Percentiles rank a stretch among this genome's conserved stretches.
phyloP scores from a whole-genome alignment of 306 rosid genomes.

The Pyrus bretschneideri region DNA sequence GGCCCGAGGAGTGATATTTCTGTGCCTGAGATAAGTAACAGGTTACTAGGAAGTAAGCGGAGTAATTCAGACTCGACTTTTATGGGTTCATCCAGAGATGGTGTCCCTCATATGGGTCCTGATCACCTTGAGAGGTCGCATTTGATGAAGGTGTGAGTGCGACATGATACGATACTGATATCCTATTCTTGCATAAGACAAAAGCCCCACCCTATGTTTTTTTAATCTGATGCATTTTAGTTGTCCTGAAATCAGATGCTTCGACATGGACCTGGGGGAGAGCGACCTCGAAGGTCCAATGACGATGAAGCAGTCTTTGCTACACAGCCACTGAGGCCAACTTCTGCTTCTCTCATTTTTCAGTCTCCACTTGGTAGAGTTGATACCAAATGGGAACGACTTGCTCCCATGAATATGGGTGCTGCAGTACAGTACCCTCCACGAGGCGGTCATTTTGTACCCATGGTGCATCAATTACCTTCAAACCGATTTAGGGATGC shows the following conservation, averaged over 20 bases:
- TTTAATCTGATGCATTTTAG: constrained; percentile 11
- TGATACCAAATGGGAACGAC: constrained; percentile 62
- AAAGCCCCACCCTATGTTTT: not conserved
- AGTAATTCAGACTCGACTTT: constrained; percentile 74
- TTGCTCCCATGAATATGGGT: constrained; percentile 56
- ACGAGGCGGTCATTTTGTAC: constrained; percentile 48
- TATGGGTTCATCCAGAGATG: constrained; percentile 68
- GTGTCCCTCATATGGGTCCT: constrained; percentile 48
- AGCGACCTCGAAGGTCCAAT: constrained; percentile 57
- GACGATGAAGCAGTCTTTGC: constrained; percentile 61
- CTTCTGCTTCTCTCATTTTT: constrained; percentile 48
- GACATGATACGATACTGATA: not conserved
- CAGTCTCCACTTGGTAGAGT: constrained; percentile 60
- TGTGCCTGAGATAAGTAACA: constrained; percentile 56
- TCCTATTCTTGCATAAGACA: constrained; percentile 1
- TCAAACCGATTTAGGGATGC: constrained; percentile 62
- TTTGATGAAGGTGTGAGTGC: constrained; percentile 61
- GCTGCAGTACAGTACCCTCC: constrained; percentile 58
- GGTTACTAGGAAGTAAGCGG: constrained; percentile 73
- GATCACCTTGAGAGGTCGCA: constrained; percentile 69
- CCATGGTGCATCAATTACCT: constrained; percentile 54
- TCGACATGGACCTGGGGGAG: constrained; percentile 64
- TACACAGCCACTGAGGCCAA: constrained; percentile 59
- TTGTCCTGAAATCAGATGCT: constrained; percentile 42
- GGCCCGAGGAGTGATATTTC: constrained; percentile 74